Percentiles rank a stretch among this genome's conserved stretches.
Conservation (phyloP, 352 stramenopile genomes). For the Aphanomyces invadans region DNA sequence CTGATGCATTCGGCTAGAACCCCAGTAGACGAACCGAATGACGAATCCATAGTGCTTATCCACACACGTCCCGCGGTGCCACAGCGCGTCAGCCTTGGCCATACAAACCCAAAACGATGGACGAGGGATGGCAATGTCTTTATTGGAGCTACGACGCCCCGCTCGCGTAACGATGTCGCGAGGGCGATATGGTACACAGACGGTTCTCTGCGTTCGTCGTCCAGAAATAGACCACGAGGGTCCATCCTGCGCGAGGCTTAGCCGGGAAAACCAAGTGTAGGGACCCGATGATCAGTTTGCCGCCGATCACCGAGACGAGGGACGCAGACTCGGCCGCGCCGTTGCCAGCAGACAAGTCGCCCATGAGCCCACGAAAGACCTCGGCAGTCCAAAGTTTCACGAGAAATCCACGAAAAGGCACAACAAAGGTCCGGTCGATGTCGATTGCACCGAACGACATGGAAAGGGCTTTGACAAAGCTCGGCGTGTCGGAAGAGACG, state of each 20-base stretch:
- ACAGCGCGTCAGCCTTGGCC: too few species aligned
- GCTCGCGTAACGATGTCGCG: too few species aligned
- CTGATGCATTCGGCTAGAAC: too few species aligned
- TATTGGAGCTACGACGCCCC: too few species aligned
- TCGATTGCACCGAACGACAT: background rate
- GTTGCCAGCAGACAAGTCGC: background rate
- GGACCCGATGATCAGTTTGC: background rate
- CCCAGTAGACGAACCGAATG: too few species aligned
- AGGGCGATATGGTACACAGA: too few species aligned
- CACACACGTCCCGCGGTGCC: too few species aligned
- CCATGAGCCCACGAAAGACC: background rate
- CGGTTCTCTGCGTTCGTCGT: too few species aligned
- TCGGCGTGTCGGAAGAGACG: constrained; percentile 50
- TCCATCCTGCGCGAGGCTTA: background rate
- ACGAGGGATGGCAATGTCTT: too few species aligned
- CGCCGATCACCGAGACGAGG: background rate
- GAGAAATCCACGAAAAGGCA: background rate
- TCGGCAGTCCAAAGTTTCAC: background rate
- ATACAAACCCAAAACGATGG: too few species aligned
- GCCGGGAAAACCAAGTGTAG: too few species aligned
- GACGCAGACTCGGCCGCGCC: background rate
- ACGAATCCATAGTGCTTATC: too few species aligned
- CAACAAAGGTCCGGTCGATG: background rate
- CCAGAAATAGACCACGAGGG: background rate
- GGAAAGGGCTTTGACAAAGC: constrained; percentile 36